phyloP scores from a whole-genome alignment of 2,329 filamentous ascomycete species.

The Fusarium neocosmosporiellum region DNA sequence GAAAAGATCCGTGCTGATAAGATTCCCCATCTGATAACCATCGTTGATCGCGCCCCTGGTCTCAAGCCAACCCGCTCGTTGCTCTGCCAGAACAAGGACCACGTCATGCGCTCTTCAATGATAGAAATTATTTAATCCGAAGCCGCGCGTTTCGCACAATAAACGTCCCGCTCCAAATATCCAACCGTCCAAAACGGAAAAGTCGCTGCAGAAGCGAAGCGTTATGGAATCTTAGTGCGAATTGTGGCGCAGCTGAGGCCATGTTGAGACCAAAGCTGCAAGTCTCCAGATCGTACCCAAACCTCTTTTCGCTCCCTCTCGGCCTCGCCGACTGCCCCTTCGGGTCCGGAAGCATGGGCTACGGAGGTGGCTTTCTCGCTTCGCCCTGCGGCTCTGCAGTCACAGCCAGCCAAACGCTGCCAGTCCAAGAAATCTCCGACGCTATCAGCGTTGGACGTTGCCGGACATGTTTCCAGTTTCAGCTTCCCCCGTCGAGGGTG shows the following conservation, averaged over 20 bases:
- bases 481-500: not conserved
- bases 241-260: constrained; percentile 9
- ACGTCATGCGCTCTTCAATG: not conserved
- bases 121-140: not conserved
- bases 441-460: not conserved
- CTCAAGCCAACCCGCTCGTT: not conserved
- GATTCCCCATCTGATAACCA: not conserved
- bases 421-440: not conserved
- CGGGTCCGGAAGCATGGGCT: not conserved
- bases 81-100: not conserved
- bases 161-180: not conserved
- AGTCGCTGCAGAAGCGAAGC: not conserved
- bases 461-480: not conserved
- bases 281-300: not conserved
- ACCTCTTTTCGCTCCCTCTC: not conserved
- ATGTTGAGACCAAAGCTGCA: not conserved
- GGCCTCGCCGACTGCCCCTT: constrained; percentile 2
- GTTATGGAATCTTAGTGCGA: constrained; percentile 1
- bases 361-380: not conserved
- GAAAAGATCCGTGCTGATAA: not conserved
- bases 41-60: not conserved
- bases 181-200: not conserved
- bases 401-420: not conserved
- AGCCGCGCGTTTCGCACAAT: not conserved
- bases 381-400: constrained; percentile 14